Evolutionary conservation across 2,329 filamentous ascomycete genomes (phyloP), one percentile per base, ranked within the genome.

Genomic region (Pseudocercospora pini-densiflorae): DNA sequence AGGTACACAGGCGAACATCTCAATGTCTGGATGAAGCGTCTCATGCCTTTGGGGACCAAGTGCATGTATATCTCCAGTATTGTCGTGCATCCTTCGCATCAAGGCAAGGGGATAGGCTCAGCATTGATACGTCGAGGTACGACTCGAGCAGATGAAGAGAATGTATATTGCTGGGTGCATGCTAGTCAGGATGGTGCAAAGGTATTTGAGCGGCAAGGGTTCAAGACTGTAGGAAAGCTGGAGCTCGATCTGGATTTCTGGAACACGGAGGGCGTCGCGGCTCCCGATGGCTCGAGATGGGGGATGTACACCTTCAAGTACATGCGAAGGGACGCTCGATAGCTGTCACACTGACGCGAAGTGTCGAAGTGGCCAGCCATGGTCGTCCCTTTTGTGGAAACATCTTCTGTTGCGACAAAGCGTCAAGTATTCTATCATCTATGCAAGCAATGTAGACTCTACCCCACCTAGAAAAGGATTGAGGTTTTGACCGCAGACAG

Each of bases 1-100:
- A n/a, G 21, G 23, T 54, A 54, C 23, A 40, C 60, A 3, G 24
- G 36, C 21, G 21, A 36, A 14, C 47, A 62, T 19, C 29, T 62
- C 1, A 5, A 31, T n/a, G 6, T 24, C 8, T 62, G 49, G 29
- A 62, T 62, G 60, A 55, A 55, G 29, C 49, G 21, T 8, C 40
- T 62, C 33, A 55, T 62, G 60, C 60, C 59, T n/a, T 2, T 29
- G 5, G 59, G 40, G 8, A 33, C 43, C 24, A 61, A 33, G n/a
- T 61, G 59, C 43, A 61, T 61, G 59, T 61, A 31, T 45, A 31
- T 61, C 16, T 19, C 10, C 23, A 61, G 59, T 53, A 61, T 61
- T 9, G 45, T 51, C 29, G 59, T 62, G 16, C 60, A 55, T 55
- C 60, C 60, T 14, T 21, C n/a, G 8, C 24, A 55, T 29, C 60